Evolutionary conservation across 768 basidiomycete species (phyloP), one percentile per base, ranked within the genome.

Genomic region (Pleurotus platypus): DNA sequence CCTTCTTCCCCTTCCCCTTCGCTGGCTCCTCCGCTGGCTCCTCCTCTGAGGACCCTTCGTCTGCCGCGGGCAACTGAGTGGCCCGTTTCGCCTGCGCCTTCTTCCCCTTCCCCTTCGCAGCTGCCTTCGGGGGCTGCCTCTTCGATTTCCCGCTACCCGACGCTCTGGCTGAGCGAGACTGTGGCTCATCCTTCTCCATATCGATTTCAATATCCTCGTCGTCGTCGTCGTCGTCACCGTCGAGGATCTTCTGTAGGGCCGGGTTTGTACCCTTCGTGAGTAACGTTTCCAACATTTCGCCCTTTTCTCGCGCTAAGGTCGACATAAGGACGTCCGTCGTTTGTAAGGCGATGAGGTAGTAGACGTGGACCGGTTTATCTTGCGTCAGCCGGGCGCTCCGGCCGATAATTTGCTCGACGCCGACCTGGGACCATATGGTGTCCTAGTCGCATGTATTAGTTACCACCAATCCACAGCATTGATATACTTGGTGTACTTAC

Each of bases 271-370:
- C 48, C 6, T 30, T 24, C 9, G 22, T 49, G 5, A 49, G 48
- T 15, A 58, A 40, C 0, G 50, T 40, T 2, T 40, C 37, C 11
- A 58, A 18, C 57, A 58, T 58, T 15, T 54, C 37, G 2, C 46
- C 42, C 22, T 58, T 58, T 12, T 42, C 42, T 2, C 15, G 27
- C 6, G 57, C 57, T 3, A 46, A 20, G 0, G 30, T 20, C 1
- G 50, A 35, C 57, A 58, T 60, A 2, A 49, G 13, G 0, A 57
- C 56, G 11, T 60, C 59, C 13, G 59, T 57, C 2, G 59, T 60
- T 4, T 49, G 46, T 7, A 57, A 1, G 15, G 59, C 56, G 35
- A 57, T 26, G 2, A 60, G 16, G 5, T 49, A 40, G 35, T 60
- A 60, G 30, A 60, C 48, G 46, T 48, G 27, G 18, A 60, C 59